A percentile compares a stretch with the other conserved stretches of the same genome.
Evolutionary conservation across 306 rosid species (phyloP).

Genomic region (Castanea crenata): DNA sequence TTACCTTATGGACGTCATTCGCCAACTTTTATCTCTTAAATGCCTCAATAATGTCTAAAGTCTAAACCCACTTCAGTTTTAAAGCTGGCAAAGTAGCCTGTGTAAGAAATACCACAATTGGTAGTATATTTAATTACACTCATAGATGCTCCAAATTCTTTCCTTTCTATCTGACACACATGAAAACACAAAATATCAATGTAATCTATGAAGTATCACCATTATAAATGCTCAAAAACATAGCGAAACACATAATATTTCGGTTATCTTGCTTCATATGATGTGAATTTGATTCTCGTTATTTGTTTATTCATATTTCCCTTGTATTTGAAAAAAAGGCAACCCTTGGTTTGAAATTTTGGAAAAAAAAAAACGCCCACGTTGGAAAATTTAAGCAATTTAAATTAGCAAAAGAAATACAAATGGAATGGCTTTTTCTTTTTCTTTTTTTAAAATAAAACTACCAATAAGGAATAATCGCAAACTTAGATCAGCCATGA

Average conservation of each 20-base stretch:
- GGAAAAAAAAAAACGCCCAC: not conserved
- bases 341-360: not conserved
- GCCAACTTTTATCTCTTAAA: not conserved
- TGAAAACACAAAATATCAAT: not conserved
- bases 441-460: too few species aligned
- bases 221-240: not conserved
- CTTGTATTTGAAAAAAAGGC: not conserved
- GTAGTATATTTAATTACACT: constrained; percentile 17
- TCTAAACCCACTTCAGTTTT: constrained; percentile 6
- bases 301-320: too few species aligned
- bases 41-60: constrained; percentile 6
- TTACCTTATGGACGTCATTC: not conserved
- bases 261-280: too few species aligned
- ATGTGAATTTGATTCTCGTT: too few species aligned
- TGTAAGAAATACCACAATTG: constrained; percentile 24
- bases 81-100: constrained; percentile 17
- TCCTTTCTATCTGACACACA: not conserved
- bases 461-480: not conserved
- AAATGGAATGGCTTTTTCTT: not conserved
- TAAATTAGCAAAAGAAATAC: not conserved
- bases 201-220: not conserved
- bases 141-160: not conserved
- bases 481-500: not conserved
- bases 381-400: not conserved
- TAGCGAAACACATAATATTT: too few species aligned